Percentiles rank a stretch among this genome's conserved stretches.
phyloP scores from a whole-genome alignment of 169 alveolate genomes.

The Eimeria acervulina region DNA sequence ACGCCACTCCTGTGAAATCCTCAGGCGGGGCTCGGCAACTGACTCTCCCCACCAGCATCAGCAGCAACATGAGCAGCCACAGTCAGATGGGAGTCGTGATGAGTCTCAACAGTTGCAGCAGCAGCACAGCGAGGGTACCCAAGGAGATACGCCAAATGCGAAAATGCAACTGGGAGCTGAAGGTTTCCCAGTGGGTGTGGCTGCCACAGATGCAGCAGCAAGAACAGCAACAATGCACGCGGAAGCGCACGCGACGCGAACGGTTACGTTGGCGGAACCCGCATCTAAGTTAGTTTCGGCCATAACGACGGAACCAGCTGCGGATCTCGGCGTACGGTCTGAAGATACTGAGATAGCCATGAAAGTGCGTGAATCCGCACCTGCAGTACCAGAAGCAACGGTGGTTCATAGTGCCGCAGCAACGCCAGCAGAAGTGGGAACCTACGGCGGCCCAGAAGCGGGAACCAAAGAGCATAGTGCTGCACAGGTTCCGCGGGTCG shows the following conservation, averaged over 20 bases:
- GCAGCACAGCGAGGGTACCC: not conserved
- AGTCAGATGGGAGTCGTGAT: not conserved
- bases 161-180: not conserved
- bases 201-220: not conserved
- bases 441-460: not conserved
- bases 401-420: slow-evolving; percentile 7
- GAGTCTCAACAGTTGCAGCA: slow-evolving; percentile 5
- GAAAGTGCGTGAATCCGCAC: not conserved
- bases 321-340: not conserved
- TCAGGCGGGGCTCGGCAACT: not conserved
- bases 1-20: not conserved
- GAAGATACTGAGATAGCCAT: not conserved
- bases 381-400: not conserved
- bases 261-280: not conserved
- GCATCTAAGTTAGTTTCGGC: not conserved
- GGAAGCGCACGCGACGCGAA: not conserved
- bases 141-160: not conserved
- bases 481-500: not conserved
- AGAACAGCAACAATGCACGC: not conserved
- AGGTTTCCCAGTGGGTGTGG: not conserved
- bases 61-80: slow-evolving; percentile 23
- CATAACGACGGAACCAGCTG: not conserved
- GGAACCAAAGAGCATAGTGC: not conserved
- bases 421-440: not conserved
- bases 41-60: not conserved